Conservation (phyloP, 1,284 basidiomycete species). For the Exobasidium cylindrosporum region DNA sequence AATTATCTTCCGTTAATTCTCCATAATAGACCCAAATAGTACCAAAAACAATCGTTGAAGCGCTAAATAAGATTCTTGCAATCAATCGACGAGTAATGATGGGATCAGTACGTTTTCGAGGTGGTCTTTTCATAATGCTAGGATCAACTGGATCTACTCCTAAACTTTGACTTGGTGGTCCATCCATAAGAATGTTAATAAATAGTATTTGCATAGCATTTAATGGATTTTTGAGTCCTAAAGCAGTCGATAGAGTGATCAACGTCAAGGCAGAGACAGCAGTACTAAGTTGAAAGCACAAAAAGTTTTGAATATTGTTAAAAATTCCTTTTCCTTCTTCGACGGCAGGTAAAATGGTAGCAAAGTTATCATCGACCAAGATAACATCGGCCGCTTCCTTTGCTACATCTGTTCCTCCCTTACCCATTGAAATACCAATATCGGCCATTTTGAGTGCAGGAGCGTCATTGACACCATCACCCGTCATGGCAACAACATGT, state of each 20-base stretch:
- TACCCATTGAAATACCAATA: conserved; percentile 96
- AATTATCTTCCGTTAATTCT: conserved; percentile 70
- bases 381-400: conserved; percentile 98
- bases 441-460: conserved; percentile 96
- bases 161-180: conserved; percentile 91
- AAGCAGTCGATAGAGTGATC: conserved; percentile 86
- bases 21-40: conserved; percentile 83
- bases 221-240: conserved; percentile 83
- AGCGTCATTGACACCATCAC: conserved; percentile 97
- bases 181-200: conserved; percentile 98
- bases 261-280: conserved; percentile 90
- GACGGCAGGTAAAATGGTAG: conserved; percentile 85
- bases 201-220: conserved; percentile 99
- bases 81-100: conserved; percentile 75
- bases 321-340: conserved; percentile 97
- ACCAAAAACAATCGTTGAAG: conserved; percentile 81
- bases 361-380: conserved; percentile 95
- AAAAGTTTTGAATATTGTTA: conserved; percentile 97
- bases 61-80: conserved; percentile 80
- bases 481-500: conserved; percentile 93
- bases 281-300: conserved; percentile 93
- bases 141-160: conserved; percentile 95
- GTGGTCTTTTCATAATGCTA: conserved; percentile 75
- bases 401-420: conserved; percentile 92
- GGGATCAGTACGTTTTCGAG: conserved; percentile 80